Base-by-base conservation (phyloP, 2,329 filamentous ascomycete species). In the Fusarium sp. region DNA sequence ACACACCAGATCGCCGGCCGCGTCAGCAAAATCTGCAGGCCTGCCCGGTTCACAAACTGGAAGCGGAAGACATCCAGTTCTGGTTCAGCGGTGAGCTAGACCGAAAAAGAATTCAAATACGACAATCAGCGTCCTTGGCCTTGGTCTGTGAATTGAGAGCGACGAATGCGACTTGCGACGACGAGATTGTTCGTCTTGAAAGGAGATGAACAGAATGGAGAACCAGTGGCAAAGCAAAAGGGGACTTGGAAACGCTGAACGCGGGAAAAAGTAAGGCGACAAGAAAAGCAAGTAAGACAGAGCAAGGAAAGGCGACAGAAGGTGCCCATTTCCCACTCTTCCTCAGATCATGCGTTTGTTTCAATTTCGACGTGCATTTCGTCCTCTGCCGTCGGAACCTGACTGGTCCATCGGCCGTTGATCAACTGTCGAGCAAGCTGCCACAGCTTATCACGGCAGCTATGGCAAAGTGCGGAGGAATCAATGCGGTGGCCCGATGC, bases 1-100 rank as follows among this genome's bases (percentile, higher is more conserved):
- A 56, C 46, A 62, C 63, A 66, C 50, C 57, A 60, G 68, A 70
- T 71, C 68, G 65, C 68, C 54, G 68, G 68, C 68, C 68, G 68
- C 68, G 68, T 71, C 65, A 71, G 68, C 68, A 70, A 23, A 40
- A 36, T 44, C 54, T 57, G 54, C 44, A 50, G 40, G 43, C 55
- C 53, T 53, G 39, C 58, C 62, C 51, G 43, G 40, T 50, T 62
- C 39, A 51, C 27, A 10, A 46, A 54, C 39, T 48, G 57, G 62
- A 56, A 70, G 57, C 53, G 56, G 62, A 62, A 39, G 55, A 44
- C 53, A 12, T 66, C 46, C 36, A 48, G 34, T 48, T 41, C 48
- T 52, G 41, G 47, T 57, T 70, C 40, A 40, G 62, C 43, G 66
- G 67, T 70, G 47, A 34, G 13, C 59, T 71, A 55, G 51, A 40